Base-by-base conservation (phyloP, 1,284 basidiomycete species). In the Ceratobasidium sp. region DNA sequence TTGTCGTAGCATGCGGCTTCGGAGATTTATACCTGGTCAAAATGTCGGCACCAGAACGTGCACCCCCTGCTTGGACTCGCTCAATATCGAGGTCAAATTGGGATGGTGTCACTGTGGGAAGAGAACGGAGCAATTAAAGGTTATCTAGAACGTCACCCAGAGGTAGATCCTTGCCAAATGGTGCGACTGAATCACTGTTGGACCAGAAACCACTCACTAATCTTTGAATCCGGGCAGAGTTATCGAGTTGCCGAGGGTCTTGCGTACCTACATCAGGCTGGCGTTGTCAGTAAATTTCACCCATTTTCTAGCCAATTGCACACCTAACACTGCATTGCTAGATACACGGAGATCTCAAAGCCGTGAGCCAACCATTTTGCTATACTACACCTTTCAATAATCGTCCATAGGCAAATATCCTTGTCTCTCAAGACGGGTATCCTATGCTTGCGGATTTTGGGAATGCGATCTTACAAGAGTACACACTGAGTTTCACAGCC, bases 21-120 rank as follows among this genome's bases (percentile, higher is more conserved):
- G 15, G 58, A 73, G 28, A 0, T 71, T 3, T 54, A 71, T 42
- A 71, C 68, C 13, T 71, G 68, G 68, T 31, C 68, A 20, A 71
- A 61, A 37, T 37, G 39, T 61, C n/a, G 31, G 39, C 69, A 73
- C 31, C 56, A 5, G 7, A 73, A 73, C 23, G 33, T 73, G 4
- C 58, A 61, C 5, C 28, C 10, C n/a, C 33, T 73, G n/a, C 58
- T 73, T 49, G 69, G 69, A 20, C 26, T 63, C 1, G 58, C 26
- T n/a, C 31, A 47, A n/a, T 63, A 63, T 26, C 56, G 54, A 26
- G 33, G 37, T 13, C 23, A 54, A 4, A 28, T 71, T 42, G 67
- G 31, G 26, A 73, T 73, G 69, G 56, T 63, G 2, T 61, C 69
- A 23, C 15, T n/a, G 3, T 73, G 69, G 58, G 45, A 61, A 33